These are phyloP conservation scores for Oidiodendron maius DNA, from an alignment of 495 filamentous ascomycete genomes.

Conservation along the genomic window DNA sequence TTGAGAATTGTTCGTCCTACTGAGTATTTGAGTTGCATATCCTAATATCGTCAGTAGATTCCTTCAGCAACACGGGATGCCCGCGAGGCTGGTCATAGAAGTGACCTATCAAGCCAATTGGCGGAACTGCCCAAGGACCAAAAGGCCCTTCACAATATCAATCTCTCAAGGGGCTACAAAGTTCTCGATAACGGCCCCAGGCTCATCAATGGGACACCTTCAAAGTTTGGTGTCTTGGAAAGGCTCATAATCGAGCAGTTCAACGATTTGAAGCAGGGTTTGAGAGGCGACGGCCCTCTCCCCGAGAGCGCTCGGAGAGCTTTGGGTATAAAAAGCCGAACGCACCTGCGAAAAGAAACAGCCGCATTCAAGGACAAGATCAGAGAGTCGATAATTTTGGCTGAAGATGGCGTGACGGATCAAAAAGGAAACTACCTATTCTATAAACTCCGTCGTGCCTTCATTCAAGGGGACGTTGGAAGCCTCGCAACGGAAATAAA, in stretches of 20 bases:
- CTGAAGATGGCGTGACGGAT: constrained; percentile 1
- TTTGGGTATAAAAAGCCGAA: constrained; percentile 2
- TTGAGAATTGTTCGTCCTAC: no score
- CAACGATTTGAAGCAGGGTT: constrained; percentile 4
- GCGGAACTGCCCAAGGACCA: not conserved
- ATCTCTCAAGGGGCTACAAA: not conserved
- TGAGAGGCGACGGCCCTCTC: constrained; percentile 2
- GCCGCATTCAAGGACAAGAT: constrained; percentile 17
- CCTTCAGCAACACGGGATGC: not conserved
- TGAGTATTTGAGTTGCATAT: no score
- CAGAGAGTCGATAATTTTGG: constrained; percentile 18
- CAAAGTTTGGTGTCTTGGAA: constrained; percentile 26
- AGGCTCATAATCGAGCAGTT: constrained; percentile 21
- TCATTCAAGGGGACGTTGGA: constrained; percentile 35
- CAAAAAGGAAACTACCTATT: constrained; percentile 40
- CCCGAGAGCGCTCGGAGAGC: not conserved
- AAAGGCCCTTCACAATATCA: not conserved
- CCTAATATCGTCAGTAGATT: not conserved
- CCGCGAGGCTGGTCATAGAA: not conserved
- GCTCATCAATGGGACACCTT: constrained; percentile 2
- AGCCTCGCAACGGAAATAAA: constrained; percentile 52
- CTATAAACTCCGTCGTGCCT: constrained; percentile 51
- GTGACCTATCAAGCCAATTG: not conserved
- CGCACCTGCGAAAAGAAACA: constrained; percentile 18
- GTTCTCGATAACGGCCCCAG: not conserved